Base-by-base conservation (phyloP, 192 early-diverging fungal genomes). In the Anaeromyces robustus region DNA sequence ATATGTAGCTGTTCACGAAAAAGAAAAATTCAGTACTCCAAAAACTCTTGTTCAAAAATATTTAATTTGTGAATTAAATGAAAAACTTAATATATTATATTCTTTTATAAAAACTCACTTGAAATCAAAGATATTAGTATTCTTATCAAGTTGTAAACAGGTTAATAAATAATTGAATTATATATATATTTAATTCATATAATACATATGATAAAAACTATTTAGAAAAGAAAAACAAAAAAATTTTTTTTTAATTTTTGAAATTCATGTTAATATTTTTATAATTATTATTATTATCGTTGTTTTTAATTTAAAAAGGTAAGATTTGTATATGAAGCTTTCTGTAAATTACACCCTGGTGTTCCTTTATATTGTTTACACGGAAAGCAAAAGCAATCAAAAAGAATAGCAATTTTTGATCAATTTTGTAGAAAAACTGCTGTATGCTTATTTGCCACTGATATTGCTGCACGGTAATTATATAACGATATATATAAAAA, bases 71-170 rank as follows among this genome's bases (percentile, higher is more conserved):
- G 91, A 93, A 17, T 86, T 99, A 79, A 90, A 92, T 13, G 87
- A 95, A 79, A 99, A 99, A 85, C 90, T 98, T n/a, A 96, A 98
- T 84, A 91, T 97, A 84, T 86, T 99, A 83, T 98, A 89, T 83
- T 97, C 97, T 59, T 99, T 99, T 83, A 85, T 99, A 82, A 92
- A 93, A 83, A 93, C 95, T n/a, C 97, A 99, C 86, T 84, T 95
- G 79, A 93, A 93, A 80, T 85, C 85, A 78, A 99, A 99, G 84
- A 92, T 88, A 78, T 92, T 99, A 30, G 93, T 99, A 19, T 99
- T 99, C 83, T 82, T 96, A 77, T 96, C 97, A 12, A 95, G 94
- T 84, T 96, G 97, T 88, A 99, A 99, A 82, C 97, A 99, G 85
- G 92, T 94, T 82, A n/a, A 78, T 30, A 68, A 17, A 68, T 37